These are phyloP conservation scores for Parastagonospora avenae DNA, from an alignment of 2,329 filamentous ascomycete species.

Conservation along the genomic window DNA sequence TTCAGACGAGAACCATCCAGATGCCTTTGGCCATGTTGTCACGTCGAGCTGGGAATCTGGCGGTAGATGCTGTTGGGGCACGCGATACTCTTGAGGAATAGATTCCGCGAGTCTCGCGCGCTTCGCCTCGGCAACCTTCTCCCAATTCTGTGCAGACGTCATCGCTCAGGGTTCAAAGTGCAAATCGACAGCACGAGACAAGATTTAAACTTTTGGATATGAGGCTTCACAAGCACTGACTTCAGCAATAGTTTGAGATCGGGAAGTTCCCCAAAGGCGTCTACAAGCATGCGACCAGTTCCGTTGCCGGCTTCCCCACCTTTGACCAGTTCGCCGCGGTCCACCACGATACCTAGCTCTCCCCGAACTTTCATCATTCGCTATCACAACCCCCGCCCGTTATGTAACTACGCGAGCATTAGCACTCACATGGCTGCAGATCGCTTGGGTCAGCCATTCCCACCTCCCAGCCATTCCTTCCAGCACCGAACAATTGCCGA, in stretches of 20 bases:
- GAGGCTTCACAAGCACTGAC: too few relatives aligned
- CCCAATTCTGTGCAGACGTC: slow-evolving; percentile 47
- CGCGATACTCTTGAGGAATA: slow-evolving; percentile 64
- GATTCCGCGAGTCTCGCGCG: slow-evolving; percentile 52
- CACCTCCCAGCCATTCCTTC: neutral
- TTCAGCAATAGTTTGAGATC: too few relatives aligned
- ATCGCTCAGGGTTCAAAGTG: slow-evolving; percentile 5
- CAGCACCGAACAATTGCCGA: slow-evolving; percentile 6
- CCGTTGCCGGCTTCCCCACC: slow-evolving; percentile 24
- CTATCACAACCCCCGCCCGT: slow-evolving; percentile 16
- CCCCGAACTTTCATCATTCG: slow-evolving; percentile 7
- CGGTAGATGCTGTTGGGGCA: slow-evolving; percentile 61
- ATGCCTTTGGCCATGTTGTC: slow-evolving; percentile 59
- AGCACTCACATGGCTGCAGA: neutral
- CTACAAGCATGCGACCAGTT: slow-evolving; percentile 6
- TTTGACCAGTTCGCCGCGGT: slow-evolving; percentile 20
- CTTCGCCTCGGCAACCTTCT: slow-evolving; percentile 50
- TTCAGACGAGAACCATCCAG: slow-evolving; percentile 63
- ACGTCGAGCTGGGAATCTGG: slow-evolving; percentile 61
- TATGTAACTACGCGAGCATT: slow-evolving; percentile 5
- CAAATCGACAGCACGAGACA: slow-evolving; percentile 4
- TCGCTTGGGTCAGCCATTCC: too few relatives aligned
- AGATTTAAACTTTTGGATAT: neutral
- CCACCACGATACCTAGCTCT: slow-evolving; percentile 10
- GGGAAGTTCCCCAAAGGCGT: slow-evolving; percentile 7